A percentile compares a stretch with the other conserved stretches of the same genome.
Evolutionary conservation across 805 yeast genomes (phyloP).

Genomic region (Sungouiella thailandica): DNA sequence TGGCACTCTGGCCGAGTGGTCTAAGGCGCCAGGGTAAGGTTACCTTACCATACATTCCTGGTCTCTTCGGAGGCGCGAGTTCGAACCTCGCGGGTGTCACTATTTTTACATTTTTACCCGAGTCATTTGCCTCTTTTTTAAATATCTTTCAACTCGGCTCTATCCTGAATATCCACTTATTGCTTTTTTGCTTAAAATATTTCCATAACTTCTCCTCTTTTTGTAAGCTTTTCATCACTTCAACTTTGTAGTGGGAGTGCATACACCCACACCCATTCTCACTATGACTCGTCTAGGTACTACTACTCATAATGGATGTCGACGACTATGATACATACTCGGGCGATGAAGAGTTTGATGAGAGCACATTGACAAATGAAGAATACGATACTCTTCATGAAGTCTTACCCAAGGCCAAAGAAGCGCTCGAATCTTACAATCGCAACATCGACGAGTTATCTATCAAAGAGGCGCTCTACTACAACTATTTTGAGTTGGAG

Average conservation of each 20-base stretch:
- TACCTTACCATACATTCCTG: conserved; percentile 24
- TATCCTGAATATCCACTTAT: too few relatives aligned
- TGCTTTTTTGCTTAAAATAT: too few relatives aligned
- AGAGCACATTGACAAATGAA: conserved; percentile 33
- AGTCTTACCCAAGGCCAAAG: conserved; percentile 40
- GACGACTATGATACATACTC: conserved; percentile 21
- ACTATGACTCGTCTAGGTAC: too few relatives aligned
- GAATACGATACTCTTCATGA: conserved; percentile 41
- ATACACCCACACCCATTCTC: too few relatives aligned
- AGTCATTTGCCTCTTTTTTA: neutral
- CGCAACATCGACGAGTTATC: conserved; percentile 44
- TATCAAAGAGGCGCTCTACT: conserved; percentile 55
- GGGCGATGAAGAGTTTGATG: conserved; percentile 31
- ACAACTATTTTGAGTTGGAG: conserved; percentile 51
- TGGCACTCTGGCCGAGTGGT: conserved; percentile 28
- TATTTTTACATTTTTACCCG: conserved; percentile 8
- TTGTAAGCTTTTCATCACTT: too few relatives aligned
- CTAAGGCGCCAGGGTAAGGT: conserved; percentile 30
- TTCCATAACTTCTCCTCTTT: too few relatives aligned
- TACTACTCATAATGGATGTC: conserved; percentile 9
- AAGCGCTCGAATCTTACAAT: conserved; percentile 32
- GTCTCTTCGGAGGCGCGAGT: conserved; percentile 29
- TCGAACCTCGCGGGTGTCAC: conserved; percentile 26
- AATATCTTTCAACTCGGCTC: too few relatives aligned
- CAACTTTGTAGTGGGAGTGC: too few relatives aligned